A percentile compares a stretch with the other conserved stretches of the same genome.
Evolutionary conservation across 140 eudicot genomes (phyloP).

Genomic region (Ambrosia hybrid): DNA sequence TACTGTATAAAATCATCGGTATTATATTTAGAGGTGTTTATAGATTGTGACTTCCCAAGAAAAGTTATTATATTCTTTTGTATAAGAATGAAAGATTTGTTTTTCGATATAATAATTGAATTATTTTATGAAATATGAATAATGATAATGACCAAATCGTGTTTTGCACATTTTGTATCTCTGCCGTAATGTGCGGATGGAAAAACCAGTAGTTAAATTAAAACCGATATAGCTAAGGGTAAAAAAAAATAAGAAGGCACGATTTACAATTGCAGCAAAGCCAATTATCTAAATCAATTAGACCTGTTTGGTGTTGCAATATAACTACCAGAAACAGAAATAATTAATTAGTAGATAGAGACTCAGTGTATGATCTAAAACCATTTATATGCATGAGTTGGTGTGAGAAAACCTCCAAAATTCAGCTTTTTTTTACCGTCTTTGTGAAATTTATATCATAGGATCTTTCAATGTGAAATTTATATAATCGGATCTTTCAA

Average conservation of each 20-base stretch:
- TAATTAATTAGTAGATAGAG: not conserved
- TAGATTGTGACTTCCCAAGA: too few relatives aligned
- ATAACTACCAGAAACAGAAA: not conserved
- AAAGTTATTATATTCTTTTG: too few relatives aligned
- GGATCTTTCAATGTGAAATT: slow-evolving; percentile 21
- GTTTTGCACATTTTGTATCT: too few relatives aligned
- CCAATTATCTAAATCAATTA: not conserved
- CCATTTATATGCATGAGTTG: slow-evolving; percentile 9
- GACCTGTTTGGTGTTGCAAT: not conserved
- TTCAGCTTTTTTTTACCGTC: slow-evolving; percentile 46
- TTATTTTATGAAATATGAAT: too few relatives aligned
- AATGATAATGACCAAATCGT: too few relatives aligned
- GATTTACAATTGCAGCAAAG: not conserved
- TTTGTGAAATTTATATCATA: slow-evolving; percentile 27
- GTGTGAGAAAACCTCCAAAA: slow-evolving; percentile 53
- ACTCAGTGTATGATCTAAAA: slow-evolving; percentile 17
- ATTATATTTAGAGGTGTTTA: too few relatives aligned
- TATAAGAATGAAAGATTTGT: too few relatives aligned
- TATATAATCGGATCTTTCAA: slow-evolving; percentile 27
- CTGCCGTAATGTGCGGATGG: too few relatives aligned
- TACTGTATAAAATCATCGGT: too few relatives aligned
- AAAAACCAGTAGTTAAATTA: too few relatives aligned
- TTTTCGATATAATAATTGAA: too few relatives aligned
- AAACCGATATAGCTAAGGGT: too few relatives aligned
- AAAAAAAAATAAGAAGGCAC: not conserved